Conservation (phyloP, 208 protist genomes). For the Wallacemonas sp. region DNA sequence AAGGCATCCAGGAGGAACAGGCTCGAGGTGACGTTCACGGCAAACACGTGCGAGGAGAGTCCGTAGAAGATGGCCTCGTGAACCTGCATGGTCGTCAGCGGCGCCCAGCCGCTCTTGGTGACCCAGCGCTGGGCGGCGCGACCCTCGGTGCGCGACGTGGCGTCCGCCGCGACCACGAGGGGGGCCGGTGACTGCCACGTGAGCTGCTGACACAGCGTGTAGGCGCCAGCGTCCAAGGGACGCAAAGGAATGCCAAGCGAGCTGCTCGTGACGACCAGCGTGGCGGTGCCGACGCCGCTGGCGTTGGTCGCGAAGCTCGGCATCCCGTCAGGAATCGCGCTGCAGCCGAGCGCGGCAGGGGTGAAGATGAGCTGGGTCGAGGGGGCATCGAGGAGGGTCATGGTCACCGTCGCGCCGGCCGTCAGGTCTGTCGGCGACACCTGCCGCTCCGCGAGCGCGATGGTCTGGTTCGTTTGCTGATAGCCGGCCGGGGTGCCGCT, state of each 20-base stretch:
- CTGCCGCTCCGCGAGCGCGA: background rate
- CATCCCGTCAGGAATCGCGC: background rate
- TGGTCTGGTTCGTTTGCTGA: conserved; percentile 7
- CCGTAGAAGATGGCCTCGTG: conserved; percentile 25
- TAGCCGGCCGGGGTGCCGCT: conserved; percentile 26
- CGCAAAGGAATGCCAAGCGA: background rate
- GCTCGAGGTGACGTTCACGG: conserved; percentile 20
- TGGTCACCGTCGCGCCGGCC: conserved; percentile 1
- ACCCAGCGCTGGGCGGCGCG: background rate
- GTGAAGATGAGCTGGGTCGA: background rate
- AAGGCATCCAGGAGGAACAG: conserved; percentile 23
- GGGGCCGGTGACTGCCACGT: conserved; percentile 16
- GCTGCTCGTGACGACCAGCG: conserved; percentile 4
- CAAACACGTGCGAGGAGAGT: conserved; percentile 20
- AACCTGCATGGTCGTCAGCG: conserved; percentile 5
- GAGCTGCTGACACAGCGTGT: conserved; percentile 19
- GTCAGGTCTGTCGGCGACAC: conserved; percentile 7
- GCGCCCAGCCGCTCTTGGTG: conserved; percentile 13
- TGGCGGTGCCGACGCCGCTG: background rate
- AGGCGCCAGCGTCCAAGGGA: conserved; percentile 10
- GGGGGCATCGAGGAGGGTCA: conserved; percentile 7
- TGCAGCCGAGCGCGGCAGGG: background rate
- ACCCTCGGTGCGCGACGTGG: background rate
- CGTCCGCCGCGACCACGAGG: background rate
- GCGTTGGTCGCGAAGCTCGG: conserved; percentile 19